Percentiles rank a stretch among this genome's conserved stretches.
Conservation (phyloP, 2,329 filamentous ascomycete genomes). For the Mollisia scopiformis region DNA sequence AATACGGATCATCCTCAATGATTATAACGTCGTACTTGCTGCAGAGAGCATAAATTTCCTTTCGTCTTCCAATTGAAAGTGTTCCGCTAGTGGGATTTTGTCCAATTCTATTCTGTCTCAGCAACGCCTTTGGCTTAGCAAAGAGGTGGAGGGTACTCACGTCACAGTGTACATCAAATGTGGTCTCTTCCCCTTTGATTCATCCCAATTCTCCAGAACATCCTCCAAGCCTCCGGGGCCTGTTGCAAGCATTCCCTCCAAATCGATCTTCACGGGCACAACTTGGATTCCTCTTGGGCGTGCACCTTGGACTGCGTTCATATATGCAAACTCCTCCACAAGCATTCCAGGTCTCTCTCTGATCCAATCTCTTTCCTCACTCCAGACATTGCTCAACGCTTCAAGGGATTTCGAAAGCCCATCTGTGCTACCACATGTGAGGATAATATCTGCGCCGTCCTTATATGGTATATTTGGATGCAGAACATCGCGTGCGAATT, state of each 20-base stretch:
- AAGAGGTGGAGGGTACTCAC: constrained; percentile 53
- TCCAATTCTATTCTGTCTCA: constrained; percentile 62
- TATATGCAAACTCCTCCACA: constrained; percentile 80
- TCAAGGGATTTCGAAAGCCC: constrained; percentile 80
- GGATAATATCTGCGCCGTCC: constrained; percentile 74
- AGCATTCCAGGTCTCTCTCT: constrained; percentile 76
- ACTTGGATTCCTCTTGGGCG: constrained; percentile 65
- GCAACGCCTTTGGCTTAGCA: constrained; percentile 3
- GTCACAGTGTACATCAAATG: constrained; percentile 90
- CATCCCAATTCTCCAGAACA: constrained; percentile 83
- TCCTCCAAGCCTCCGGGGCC: constrained; percentile 77
- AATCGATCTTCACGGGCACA: constrained; percentile 75
- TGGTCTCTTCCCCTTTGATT: constrained; percentile 71
- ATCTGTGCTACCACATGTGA: constrained; percentile 85
- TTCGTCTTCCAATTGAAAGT: constrained; percentile 72
- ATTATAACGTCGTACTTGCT: constrained; percentile 88
- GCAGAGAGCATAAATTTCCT: constrained; percentile 79
- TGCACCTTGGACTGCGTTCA: constrained; percentile 71
- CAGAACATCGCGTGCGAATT: constrained; percentile 76
- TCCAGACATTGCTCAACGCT: constrained; percentile 77
- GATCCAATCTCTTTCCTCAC: constrained; percentile 66
- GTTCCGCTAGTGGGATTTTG: constrained; percentile 87
- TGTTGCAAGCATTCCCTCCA: constrained; percentile 75
- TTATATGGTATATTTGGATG: constrained; percentile 82
- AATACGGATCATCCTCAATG: constrained; percentile 93